Evolutionary conservation across 768 basidiomycete species (phyloP), one percentile per base, ranked within the genome.

Genomic region (Tylopilus vinaceipallidus): DNA sequence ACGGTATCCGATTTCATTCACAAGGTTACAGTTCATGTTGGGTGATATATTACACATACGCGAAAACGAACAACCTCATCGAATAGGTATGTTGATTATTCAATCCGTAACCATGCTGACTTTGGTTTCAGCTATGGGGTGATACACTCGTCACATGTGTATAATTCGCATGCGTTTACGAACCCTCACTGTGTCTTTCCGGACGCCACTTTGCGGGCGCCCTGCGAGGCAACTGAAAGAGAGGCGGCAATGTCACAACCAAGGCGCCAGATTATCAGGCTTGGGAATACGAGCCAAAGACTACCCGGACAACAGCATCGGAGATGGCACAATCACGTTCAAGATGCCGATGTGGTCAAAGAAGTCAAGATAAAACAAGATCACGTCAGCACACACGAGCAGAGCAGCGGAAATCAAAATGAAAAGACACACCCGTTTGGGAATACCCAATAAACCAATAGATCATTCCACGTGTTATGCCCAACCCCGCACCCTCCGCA

Each of bases 231-330:
- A 10, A 54, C 53, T 47, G 59, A 53, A 29, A 88, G 69, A 3
- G 79, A 71, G 4, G 65, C 54, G 0, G 70, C 60, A 38, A 94
- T 75, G 59, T 90, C 87, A 57, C 75, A 75, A 9, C 86, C 83
- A 4, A 94, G 75, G 30, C 68, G 75, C 50, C 68, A 66, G 27
- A 83, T 62, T 42, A 91, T 82, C 56, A 86, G 62, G 24, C 72
- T 59, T 3, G 91, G 91, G 20, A 91, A 58, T 36, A 91, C 61
- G 47, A 94, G 68, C 91, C 91, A 93, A n/a, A 87, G 55, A 2
- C 89, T 91, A 43, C 33, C 7, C 19, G n/a, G 32, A 37, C 19
- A 42, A 16, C 36, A 14, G 27, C 46, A 14, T 17, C 7, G 0
- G 9, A 1, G n/a, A 40, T 17, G 3, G 16, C 11, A 20, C 14